A percentile compares a stretch with the other conserved stretches of the same genome.
Evolutionary conservation across 2,329 filamentous ascomycete species (phyloP).

Genomic region (Aureobasidium sp.): DNA sequence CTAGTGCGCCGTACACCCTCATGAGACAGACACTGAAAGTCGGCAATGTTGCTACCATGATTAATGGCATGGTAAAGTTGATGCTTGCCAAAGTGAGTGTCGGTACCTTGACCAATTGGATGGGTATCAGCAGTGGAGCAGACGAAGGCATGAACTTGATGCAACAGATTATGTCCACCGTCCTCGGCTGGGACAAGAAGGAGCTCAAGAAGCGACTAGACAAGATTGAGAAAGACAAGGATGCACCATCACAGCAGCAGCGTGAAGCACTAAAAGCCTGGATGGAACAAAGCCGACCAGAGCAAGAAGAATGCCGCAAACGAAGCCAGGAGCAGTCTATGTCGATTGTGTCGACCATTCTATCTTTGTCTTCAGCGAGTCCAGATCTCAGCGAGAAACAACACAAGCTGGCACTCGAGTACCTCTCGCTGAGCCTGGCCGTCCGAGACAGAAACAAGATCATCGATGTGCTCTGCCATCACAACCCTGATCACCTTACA

Average conservation of each 20-base stretch:
- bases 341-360: constrained; percentile 61
- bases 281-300: constrained; percentile 40
- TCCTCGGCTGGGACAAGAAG: constrained; percentile 62
- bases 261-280: constrained; percentile 54
- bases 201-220: constrained; percentile 60
- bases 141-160: constrained; percentile 76
- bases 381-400: constrained; percentile 48
- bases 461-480: constrained; percentile 56
- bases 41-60: constrained; percentile 75
- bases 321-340: constrained; percentile 42
- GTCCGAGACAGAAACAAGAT: constrained; percentile 68
- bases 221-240: constrained; percentile 55
- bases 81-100: constrained; percentile 72
- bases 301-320: constrained; percentile 52
- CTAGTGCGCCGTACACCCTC: constrained; percentile 53
- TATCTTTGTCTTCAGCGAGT: constrained; percentile 43
- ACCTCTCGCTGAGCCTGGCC: constrained; percentile 61
- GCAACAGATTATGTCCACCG: constrained; percentile 66
- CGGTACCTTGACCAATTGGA: constrained; percentile 67
- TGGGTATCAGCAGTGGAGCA: constrained; percentile 61
- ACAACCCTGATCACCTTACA: constrained; percentile 65
- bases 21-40: constrained; percentile 65
- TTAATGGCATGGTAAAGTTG: constrained; percentile 63
- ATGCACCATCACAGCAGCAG: constrained; percentile 51
- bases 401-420: constrained; percentile 58